Conservation (phyloP, 2,329 filamentous ascomycete species). For the Allantophomopsis lycopodina region DNA sequence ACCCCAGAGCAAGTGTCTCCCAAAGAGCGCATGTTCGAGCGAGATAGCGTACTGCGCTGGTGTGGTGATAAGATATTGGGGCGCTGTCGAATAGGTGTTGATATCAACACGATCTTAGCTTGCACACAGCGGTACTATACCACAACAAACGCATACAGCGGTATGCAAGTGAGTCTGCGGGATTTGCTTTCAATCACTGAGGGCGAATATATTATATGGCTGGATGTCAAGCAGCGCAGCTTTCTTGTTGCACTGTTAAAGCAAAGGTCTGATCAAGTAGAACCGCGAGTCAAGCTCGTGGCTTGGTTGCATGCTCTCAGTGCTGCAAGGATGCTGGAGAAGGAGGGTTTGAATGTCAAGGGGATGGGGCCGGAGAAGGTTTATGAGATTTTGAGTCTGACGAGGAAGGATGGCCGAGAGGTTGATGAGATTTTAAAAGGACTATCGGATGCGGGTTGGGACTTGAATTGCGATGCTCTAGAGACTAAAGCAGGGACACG, state of each 20-base stretch:
- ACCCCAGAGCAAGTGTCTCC: constrained; percentile 50
- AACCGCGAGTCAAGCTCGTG: constrained; percentile 34
- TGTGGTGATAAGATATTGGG: constrained; percentile 30
- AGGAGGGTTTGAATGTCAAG: background rate
- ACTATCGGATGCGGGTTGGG: constrained; percentile 43
- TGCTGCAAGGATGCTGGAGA: constrained; percentile 19
- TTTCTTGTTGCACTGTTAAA: constrained; percentile 51
- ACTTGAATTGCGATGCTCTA: constrained; percentile 46
- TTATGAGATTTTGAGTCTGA: background rate
- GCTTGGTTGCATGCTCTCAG: constrained; percentile 49
- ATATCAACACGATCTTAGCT: constrained; percentile 18
- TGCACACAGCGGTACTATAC: constrained; percentile 3
- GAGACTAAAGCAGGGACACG: constrained; percentile 45
- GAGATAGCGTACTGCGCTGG: constrained; percentile 52
- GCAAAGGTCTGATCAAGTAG: constrained; percentile 20
- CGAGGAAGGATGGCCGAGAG: background rate
- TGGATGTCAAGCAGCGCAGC: constrained; percentile 27
- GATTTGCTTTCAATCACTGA: constrained; percentile 24
- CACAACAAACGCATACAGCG: constrained; percentile 6
- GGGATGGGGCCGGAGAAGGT: background rate
- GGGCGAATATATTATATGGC: constrained; percentile 49
- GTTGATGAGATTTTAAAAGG: background rate
- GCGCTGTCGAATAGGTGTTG: constrained; percentile 37
- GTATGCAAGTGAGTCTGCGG: constrained; percentile 13
- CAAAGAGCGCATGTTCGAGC: constrained; percentile 42